Evolutionary conservation across 768 basidiomycete species (phyloP).

Genomic region (Psilocybe tampanensis): DNA sequence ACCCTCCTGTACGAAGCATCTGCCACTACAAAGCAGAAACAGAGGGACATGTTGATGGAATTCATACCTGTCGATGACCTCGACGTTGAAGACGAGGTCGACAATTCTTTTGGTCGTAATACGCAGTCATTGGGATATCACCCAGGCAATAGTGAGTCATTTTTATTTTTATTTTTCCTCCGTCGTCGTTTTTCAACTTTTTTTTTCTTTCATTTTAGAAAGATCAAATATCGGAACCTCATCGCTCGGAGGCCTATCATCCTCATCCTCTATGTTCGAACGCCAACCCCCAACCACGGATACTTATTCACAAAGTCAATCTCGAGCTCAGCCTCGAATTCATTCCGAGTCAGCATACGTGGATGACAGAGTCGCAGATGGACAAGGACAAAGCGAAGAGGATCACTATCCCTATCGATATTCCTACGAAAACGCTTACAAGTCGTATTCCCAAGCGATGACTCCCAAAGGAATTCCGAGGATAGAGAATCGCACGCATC

Average conservation of each 20-base stretch:
- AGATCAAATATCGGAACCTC: not conserved
- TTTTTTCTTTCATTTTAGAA: not conserved
- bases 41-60: no score
- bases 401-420: constrained; percentile 15
- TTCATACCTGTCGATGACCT: no score
- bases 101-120: no score
- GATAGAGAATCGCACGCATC: no score
- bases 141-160: no score
- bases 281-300: not conserved
- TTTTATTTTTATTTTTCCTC: no score
- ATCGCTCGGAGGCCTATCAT: not conserved
- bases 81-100: no score
- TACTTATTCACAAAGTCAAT: no score
- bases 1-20: no score
- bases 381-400: constrained; percentile 5
- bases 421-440: constrained; percentile 8
- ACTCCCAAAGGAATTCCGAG: constrained; percentile 18
- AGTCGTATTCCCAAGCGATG: constrained; percentile 10
- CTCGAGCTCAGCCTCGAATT: not conserved
- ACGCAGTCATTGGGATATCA: no score
- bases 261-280: not conserved
- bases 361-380: constrained; percentile 11
- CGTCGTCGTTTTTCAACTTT: not conserved
- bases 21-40: no score
- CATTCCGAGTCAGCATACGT: constrained; percentile 8